Evolutionary conservation across 805 yeast species (phyloP).

Genomic region (Yamadazyma ubonensis): DNA sequence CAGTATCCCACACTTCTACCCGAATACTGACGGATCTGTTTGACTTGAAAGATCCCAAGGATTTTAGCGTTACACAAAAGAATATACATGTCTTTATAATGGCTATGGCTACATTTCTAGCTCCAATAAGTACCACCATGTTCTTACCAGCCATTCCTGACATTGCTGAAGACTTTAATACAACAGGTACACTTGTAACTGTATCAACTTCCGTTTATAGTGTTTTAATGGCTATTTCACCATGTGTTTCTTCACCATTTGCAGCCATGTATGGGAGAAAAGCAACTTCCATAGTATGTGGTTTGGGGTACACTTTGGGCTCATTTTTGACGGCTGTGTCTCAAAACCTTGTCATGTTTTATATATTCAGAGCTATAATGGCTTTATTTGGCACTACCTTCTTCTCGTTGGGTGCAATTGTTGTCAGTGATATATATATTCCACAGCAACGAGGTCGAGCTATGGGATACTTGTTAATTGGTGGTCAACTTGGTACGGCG

Average conservation of each 20-base stretch:
- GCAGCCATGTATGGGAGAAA: slow-evolving; percentile 51
- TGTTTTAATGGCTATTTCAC: slow-evolving; percentile 50
- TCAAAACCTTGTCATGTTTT: slow-evolving; percentile 51
- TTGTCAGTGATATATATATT: slow-evolving; percentile 47
- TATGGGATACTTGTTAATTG: slow-evolving; percentile 47
- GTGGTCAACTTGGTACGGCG: slow-evolving; percentile 52
- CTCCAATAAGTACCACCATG: slow-evolving; percentile 43
- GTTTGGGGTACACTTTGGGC: slow-evolving; percentile 22
- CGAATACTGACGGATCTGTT: neutral
- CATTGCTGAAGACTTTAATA: slow-evolving; percentile 44
- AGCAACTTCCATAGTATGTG: slow-evolving; percentile 38
- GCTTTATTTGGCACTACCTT: slow-evolving; percentile 55
- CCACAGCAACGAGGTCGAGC: slow-evolving; percentile 51
- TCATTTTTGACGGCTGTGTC: slow-evolving; percentile 40
- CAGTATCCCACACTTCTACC: neutral
- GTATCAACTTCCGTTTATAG: slow-evolving; percentile 49
- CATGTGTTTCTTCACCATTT: slow-evolving; percentile 46
- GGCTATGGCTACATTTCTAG: slow-evolving; percentile 30
- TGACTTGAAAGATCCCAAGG: neutral
- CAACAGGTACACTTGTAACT: slow-evolving; percentile 46
- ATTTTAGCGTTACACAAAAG: neutral
- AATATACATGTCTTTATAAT: neutral
- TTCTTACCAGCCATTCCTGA: slow-evolving; percentile 50
- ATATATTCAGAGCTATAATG: slow-evolving; percentile 45
- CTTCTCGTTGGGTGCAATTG: slow-evolving; percentile 49